These are phyloP conservation scores for Fusarium abutilonis DNA, from an alignment of 2,329 filamentous ascomycete species.

Conservation along the genomic window DNA sequence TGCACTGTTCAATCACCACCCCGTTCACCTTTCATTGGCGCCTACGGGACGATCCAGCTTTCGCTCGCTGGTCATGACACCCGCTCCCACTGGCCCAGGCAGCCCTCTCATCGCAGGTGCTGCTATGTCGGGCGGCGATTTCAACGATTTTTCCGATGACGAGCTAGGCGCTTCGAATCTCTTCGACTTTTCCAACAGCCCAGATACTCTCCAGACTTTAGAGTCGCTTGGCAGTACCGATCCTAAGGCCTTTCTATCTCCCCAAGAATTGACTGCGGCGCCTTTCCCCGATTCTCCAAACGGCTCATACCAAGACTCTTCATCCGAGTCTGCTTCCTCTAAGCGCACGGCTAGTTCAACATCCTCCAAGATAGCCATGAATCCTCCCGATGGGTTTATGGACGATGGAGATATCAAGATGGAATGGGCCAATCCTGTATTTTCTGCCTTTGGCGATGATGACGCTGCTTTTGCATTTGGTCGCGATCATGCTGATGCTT, in stretches of 20 bases:
- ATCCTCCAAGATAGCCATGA: slow-evolving; percentile 57
- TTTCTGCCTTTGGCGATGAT: slow-evolving; percentile 52
- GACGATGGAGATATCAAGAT: slow-evolving; percentile 54
- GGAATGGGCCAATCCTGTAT: slow-evolving; percentile 55
- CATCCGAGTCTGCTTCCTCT: slow-evolving; percentile 62
- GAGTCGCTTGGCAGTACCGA: slow-evolving; percentile 46
- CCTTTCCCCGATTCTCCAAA: slow-evolving; percentile 56
- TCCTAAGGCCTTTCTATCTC: slow-evolving; percentile 48
- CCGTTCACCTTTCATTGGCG: slow-evolving; percentile 13
- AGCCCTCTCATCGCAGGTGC: slow-evolving; percentile 54
- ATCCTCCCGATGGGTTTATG: slow-evolving; percentile 56
- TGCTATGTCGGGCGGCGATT: slow-evolving; percentile 52
- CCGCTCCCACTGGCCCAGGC: slow-evolving; percentile 47
- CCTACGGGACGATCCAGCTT: slow-evolving; percentile 35
- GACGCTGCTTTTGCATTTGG: slow-evolving; percentile 52
- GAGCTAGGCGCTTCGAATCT: slow-evolving; percentile 48
- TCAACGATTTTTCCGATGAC: slow-evolving; percentile 53
- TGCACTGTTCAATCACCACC: slow-evolving; percentile 23
- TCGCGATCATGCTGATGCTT: slow-evolving; percentile 40
- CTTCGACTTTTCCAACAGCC: slow-evolving; percentile 52
- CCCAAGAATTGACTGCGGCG: slow-evolving; percentile 50
- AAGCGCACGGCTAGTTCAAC: slow-evolving; percentile 59
- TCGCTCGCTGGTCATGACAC: slow-evolving; percentile 50
- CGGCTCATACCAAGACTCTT: slow-evolving; percentile 60
- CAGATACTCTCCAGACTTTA: slow-evolving; percentile 51